A percentile compares a stretch with the other conserved stretches of the same genome.
Evolutionary conservation across 179 eudicot species (phyloP).

Genomic region (Kewa caespitosa): DNA sequence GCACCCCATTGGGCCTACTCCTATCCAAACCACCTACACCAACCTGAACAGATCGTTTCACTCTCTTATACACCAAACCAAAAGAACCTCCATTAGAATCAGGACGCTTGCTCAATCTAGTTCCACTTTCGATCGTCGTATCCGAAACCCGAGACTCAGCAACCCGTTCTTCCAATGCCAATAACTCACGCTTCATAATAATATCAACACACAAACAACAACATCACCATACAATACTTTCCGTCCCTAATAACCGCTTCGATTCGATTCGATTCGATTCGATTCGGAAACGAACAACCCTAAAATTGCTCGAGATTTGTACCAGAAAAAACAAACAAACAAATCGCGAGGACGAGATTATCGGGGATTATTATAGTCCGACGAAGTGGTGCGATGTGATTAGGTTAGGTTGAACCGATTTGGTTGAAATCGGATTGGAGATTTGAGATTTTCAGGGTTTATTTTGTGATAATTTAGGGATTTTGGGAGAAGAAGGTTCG

Average conservation of each 20-base stretch:
- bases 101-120: constrained; percentile 26
- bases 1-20: constrained; percentile 6
- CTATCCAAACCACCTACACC: neutral
- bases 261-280: too few relatives aligned
- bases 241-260: neutral
- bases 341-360: too few relatives aligned
- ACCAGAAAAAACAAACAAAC: too few relatives aligned
- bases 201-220: constrained; percentile 3
- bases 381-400: too few relatives aligned
- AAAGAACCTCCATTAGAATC: constrained; percentile 17
- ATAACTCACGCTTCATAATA: constrained; percentile 33
- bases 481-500: too few relatives aligned
- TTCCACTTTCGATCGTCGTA: constrained; percentile 10
- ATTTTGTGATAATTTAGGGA: too few relatives aligned
- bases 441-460: too few relatives aligned
- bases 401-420: too few relatives aligned
- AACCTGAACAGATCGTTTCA: constrained; percentile 21
- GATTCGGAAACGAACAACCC: too few relatives aligned
- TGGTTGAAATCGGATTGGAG: too few relatives aligned
- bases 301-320: too few relatives aligned
- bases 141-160: constrained; percentile 3
- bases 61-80: constrained; percentile 34
- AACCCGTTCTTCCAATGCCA: constrained; percentile 36
- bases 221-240: neutral
- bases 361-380: too few relatives aligned